Percentiles rank a stretch among this genome's conserved stretches.
Conservation (phyloP, 2,329 filamentous ascomycete genomes). For the Colletotrichum spinosum region DNA sequence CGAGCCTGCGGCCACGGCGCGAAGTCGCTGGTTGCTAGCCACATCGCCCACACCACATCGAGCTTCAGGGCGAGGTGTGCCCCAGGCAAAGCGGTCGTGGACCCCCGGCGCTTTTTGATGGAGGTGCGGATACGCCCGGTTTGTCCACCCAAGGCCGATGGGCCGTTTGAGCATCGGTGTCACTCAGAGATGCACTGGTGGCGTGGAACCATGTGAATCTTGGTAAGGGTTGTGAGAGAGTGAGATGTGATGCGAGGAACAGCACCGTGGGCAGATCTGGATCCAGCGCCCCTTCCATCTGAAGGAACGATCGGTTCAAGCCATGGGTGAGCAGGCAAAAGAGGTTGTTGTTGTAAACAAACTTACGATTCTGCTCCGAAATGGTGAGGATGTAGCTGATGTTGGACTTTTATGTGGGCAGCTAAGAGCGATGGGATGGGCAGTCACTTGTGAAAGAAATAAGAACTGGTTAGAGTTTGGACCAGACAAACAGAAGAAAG, state of each 20-base stretch:
- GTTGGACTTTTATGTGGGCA: not conserved
- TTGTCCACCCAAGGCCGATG: slow-evolving; percentile 18
- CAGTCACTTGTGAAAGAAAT: slow-evolving; percentile 1
- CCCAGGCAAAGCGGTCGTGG: not conserved
- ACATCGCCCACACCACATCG: not conserved
- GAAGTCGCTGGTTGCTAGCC: too few species aligned
- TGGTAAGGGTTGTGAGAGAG: too few species aligned
- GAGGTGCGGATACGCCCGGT: slow-evolving; percentile 29
- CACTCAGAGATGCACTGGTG: not conserved
- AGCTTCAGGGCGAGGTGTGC: not conserved
- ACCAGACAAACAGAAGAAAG: slow-evolving; percentile 2
- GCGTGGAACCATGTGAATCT: slow-evolving; percentile 5
- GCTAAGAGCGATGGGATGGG: slow-evolving; percentile 4
- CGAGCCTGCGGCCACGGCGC: too few species aligned
- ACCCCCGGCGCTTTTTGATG: slow-evolving; percentile 16
- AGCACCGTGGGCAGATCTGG: slow-evolving; percentile 3
- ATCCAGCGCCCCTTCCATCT: slow-evolving; percentile 22
- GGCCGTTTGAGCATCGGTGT: slow-evolving; percentile 1
- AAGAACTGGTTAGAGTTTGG: slow-evolving; percentile 3
- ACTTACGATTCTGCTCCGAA: slow-evolving; percentile 25
- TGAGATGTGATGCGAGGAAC: too few species aligned
- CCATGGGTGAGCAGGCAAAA: slow-evolving; percentile 6
- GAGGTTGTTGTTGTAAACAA: slow-evolving; percentile 5
- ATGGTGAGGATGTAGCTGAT: slow-evolving; percentile 9
- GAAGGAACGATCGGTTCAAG: slow-evolving; percentile 16